These are phyloP conservation scores for Peronospora belbahrii DNA, from an alignment of 352 stramenopile genomes.

Conservation along the genomic window DNA sequence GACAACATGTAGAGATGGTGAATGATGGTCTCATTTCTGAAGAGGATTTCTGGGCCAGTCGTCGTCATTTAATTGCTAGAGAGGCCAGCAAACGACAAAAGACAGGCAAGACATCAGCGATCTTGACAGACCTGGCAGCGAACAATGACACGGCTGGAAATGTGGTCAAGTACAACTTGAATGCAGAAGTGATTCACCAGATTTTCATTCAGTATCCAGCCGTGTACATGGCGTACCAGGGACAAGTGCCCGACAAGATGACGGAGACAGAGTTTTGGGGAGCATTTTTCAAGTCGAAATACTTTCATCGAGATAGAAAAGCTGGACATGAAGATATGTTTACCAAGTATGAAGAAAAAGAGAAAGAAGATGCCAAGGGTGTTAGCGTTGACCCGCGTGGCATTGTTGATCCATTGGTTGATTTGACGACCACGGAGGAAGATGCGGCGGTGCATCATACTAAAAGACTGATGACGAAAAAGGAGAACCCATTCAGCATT, in stretches of 20 bases:
- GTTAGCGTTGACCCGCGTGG: constrained; percentile 47
- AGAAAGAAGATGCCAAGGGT: constrained; percentile 43
- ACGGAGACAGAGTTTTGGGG: constrained; percentile 86
- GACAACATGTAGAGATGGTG: constrained; percentile 84
- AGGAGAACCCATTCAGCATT: constrained; percentile 51
- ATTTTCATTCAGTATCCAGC: constrained; percentile 87
- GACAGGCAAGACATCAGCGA: constrained; percentile 75
- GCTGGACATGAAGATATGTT: constrained; percentile 80
- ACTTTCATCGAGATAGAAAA: constrained; percentile 82
- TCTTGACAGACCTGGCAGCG: constrained; percentile 69
- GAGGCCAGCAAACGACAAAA: constrained; percentile 83
- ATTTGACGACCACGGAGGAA: constrained; percentile 65
- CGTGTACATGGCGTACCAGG: constrained; percentile 78
- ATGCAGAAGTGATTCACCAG: constrained; percentile 84
- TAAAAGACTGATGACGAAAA: constrained; percentile 24
- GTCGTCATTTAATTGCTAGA: constrained; percentile 72
- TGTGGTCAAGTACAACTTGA: constrained; percentile 86
- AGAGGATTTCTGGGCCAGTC: constrained; percentile 82
- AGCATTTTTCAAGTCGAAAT: constrained; percentile 86
- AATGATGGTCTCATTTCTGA: constrained; percentile 81
- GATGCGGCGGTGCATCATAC: constrained; percentile 41
- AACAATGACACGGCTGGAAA: constrained; percentile 66
- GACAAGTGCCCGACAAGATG: constrained; percentile 84
- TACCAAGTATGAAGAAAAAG: constrained; percentile 77
- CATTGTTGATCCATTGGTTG: constrained; percentile 68